These are phyloP conservation scores for Physaria fendleri DNA, from an alignment of 345 rosid genomes.

Conservation along the genomic window DNA sequence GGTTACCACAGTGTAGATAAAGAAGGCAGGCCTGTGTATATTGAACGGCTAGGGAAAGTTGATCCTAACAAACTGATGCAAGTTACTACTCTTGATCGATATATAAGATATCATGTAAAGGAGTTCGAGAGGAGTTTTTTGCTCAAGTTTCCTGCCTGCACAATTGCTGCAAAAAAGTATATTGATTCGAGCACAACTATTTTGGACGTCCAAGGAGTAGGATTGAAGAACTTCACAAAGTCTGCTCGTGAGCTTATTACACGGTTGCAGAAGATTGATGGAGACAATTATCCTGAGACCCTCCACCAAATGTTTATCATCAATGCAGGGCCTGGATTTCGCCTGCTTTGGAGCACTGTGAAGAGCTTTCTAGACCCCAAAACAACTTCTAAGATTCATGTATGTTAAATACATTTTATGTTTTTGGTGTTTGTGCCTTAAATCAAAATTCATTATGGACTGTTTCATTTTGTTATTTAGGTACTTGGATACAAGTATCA, in stretches of 20 bases:
- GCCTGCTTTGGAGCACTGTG: constrained; percentile 80
- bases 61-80: constrained; percentile 89
- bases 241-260: constrained; percentile 87
- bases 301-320: constrained; percentile 96
- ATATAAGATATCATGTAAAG: constrained; percentile 79
- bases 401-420: constrained; percentile 23
- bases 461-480: constrained; percentile 32
- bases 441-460: neutral
- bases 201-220: constrained; percentile 63
- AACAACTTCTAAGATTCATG: constrained; percentile 95
- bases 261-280: constrained; percentile 92
- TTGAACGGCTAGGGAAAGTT: constrained; percentile 90
- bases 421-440: neutral
- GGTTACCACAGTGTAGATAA: constrained; percentile 96
- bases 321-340: constrained; percentile 93
- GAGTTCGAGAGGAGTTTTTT: constrained; percentile 87
- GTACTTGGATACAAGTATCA: constrained; percentile 93
- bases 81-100: constrained; percentile 79
- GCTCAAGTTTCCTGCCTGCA: constrained; percentile 88
- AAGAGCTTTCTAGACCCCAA: constrained; percentile 94
- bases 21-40: constrained; percentile 91
- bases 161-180: constrained; percentile 90
- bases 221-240: constrained; percentile 82
- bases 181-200: constrained; percentile 93
- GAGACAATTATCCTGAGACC: constrained; percentile 99